Evolutionary conservation across 2,329 filamentous ascomycete species (phyloP).

Genomic region (Neofusicoccum cordaticola): DNA sequence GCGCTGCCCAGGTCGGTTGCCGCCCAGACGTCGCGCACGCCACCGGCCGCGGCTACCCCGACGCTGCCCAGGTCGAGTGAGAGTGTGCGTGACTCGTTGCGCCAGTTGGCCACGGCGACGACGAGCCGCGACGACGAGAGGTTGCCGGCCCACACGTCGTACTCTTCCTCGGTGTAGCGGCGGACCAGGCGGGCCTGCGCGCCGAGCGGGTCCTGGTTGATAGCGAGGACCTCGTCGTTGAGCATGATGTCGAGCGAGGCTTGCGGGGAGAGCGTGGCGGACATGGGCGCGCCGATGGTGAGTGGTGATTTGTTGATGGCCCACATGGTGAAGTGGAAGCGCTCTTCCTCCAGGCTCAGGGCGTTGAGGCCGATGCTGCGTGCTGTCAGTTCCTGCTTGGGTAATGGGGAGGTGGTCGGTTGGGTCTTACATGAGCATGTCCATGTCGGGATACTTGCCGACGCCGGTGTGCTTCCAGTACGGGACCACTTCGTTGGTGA

Average conservation of each 20-base stretch:
- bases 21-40: slow-evolving; percentile 24
- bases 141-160: slow-evolving; percentile 39
- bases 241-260: slow-evolving; percentile 28
- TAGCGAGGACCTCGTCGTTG: slow-evolving; percentile 55
- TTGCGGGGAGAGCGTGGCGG: slow-evolving; percentile 8
- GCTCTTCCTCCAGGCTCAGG: slow-evolving; percentile 34
- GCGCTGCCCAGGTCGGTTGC: slow-evolving; percentile 17
- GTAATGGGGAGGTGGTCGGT: not conserved
- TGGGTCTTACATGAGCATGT: slow-evolving; percentile 8
- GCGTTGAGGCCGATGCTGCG: slow-evolving; percentile 8
- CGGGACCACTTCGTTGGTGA: slow-evolving; percentile 33
- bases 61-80: slow-evolving; percentile 19
- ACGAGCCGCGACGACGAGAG: slow-evolving; percentile 35
- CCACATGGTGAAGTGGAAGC: slow-evolving; percentile 48
- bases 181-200: slow-evolving; percentile 51
- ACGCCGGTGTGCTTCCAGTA: slow-evolving; percentile 28
- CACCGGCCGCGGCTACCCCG: slow-evolving; percentile 32
- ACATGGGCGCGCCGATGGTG: slow-evolving; percentile 37
- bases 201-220: slow-evolving; percentile 57
- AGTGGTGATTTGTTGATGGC: slow-evolving; percentile 47
- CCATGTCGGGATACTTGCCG: slow-evolving; percentile 26
- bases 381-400: not conserved
- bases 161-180: slow-evolving; percentile 37
- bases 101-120: slow-evolving; percentile 39
- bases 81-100: slow-evolving; percentile 34